Evolutionary conservation across 2,329 filamentous ascomycete genomes (phyloP).

Genomic region (Arthrobotrys pseudoclavata): DNA sequence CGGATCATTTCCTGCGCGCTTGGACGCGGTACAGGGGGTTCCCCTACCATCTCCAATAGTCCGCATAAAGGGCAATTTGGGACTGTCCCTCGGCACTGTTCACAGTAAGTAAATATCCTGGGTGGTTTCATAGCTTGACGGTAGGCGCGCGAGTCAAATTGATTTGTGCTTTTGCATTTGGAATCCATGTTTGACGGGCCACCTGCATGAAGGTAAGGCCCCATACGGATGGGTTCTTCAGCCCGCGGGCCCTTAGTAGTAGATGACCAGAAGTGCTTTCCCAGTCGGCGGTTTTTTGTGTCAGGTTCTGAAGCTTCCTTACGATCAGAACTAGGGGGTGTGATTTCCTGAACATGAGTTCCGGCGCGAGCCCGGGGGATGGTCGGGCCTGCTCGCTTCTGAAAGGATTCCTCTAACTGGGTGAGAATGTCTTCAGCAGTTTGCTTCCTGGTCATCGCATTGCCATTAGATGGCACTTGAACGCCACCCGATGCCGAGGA

Average conservation of each 20-base stretch:
- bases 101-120: constrained; percentile 29
- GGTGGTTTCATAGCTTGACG: constrained; percentile 29
- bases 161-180: constrained; percentile 18
- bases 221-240: not conserved
- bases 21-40: constrained; percentile 8
- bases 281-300: not conserved
- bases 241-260: not conserved
- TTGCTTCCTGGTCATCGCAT: not conserved
- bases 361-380: not conserved
- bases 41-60: not conserved
- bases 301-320: not conserved
- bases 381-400: not conserved
- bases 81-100: constrained; percentile 3
- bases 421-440: not conserved
- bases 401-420: constrained; percentile 2
- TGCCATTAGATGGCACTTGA: not conserved
- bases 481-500: not conserved
- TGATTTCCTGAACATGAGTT: not conserved
- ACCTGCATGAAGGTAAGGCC: not conserved
- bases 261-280: not conserved
- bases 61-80: constrained; percentile 36
- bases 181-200: constrained; percentile 8
- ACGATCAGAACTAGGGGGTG: not conserved
- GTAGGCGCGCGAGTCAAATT: constrained; percentile 16
- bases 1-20: constrained; percentile 31